Evolutionary conservation across 176 grass and related monocot genomes (phyloP).

Genomic region (Musa troglodytarum): DNA sequence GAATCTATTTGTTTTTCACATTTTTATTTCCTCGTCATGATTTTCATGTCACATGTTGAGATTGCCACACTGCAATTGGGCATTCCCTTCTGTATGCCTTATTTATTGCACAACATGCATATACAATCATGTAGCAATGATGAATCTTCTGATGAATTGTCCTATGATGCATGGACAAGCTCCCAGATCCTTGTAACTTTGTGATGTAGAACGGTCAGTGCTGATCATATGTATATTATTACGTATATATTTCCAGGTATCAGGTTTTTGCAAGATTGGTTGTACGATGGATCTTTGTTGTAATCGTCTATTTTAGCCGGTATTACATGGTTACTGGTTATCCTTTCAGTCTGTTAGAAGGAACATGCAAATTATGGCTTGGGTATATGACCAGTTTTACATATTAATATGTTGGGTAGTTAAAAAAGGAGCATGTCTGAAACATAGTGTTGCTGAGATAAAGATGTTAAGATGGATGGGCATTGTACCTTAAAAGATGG

Average conservation of each 20-base stretch:
- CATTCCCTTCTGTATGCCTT: neutral
- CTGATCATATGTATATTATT: neutral
- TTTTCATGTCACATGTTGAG: neutral
- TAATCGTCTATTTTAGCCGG: no score
- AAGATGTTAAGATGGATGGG: no score
- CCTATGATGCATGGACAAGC: neutral
- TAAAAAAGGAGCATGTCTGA: no score
- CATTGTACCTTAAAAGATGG: no score
- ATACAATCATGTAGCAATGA: neutral
- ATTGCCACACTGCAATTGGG: neutral
- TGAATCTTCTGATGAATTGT: neutral
- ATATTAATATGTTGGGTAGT: no score
- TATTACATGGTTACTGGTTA: no score
- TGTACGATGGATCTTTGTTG: neutral
- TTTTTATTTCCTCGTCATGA: neutral
- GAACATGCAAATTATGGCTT: no score
- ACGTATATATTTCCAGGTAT: neutral
- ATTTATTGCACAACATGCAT: neutral
- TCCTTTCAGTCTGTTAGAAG: no score
- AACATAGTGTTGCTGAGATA: no score
- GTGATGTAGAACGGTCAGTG: neutral
- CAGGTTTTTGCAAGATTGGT: neutral
- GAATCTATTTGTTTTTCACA: neutral
- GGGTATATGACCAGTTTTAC: no score
- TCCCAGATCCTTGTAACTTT: neutral